Conservation (phyloP, 2,329 filamentous ascomycete genomes). For the Aspergillus brasiliensis region DNA sequence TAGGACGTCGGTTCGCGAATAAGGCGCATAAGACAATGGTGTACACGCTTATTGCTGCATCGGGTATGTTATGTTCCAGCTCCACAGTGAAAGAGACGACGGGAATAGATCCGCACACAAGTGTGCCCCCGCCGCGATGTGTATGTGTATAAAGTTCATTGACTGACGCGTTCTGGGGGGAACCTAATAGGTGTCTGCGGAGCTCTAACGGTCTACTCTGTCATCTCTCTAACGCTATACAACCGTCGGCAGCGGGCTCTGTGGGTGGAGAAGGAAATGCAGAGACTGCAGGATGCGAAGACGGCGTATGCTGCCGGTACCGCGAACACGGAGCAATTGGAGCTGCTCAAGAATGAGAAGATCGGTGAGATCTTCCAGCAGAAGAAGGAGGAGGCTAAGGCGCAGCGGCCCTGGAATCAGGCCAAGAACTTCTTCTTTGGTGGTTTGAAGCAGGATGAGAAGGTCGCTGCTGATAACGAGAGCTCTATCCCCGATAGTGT, state of each 20-base stretch:
- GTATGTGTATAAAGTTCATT: neutral
- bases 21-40: conserved; percentile 62
- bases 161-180: conserved; percentile 1
- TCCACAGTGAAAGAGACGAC: neutral
- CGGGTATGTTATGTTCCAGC: conserved; percentile 53
- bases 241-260: conserved; percentile 66
- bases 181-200: conserved; percentile 56
- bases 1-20: conserved; percentile 61
- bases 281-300: conserved; percentile 45
- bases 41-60: conserved; percentile 61
- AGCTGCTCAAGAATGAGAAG: conserved; percentile 48
- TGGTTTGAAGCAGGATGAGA: conserved; percentile 42
- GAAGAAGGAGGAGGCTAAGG: conserved; percentile 43
- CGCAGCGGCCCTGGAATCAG: conserved; percentile 41
- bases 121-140: neutral
- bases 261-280: conserved; percentile 57
- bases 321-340: conserved; percentile 44
- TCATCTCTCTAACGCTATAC: conserved; percentile 67
- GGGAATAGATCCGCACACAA: neutral
- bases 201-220: conserved; percentile 64
- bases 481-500: conserved; percentile 10
- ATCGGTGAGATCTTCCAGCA: conserved; percentile 45
- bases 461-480: conserved; percentile 8
- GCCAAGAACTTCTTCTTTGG: conserved; percentile 42
- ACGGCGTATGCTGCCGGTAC: conserved; percentile 44